Conservation (phyloP, 2,329 filamentous ascomycete genomes). For the Bipolaris victoriae region DNA sequence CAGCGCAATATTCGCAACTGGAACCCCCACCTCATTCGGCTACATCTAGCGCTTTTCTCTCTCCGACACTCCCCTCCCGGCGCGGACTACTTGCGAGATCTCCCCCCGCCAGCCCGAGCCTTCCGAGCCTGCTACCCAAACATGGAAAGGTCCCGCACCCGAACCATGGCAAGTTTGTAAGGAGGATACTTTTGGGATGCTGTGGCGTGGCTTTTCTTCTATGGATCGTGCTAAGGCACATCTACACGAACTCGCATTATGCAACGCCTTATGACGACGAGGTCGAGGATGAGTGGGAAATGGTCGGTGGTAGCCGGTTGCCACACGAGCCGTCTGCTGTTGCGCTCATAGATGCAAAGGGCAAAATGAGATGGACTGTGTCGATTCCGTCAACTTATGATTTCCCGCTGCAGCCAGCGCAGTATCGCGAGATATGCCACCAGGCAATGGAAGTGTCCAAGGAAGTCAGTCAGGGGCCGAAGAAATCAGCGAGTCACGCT, state of each 20-base stretch:
- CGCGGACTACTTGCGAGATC: conserved; percentile 70
- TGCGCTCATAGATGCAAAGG: conserved; percentile 68
- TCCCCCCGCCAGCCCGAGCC: conserved; percentile 72
- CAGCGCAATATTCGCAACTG: conserved; percentile 43
- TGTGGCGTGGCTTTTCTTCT: conserved; percentile 55
- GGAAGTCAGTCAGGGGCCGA: conserved; percentile 49
- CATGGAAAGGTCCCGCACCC: conserved; percentile 67
- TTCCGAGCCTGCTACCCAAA: conserved; percentile 71
- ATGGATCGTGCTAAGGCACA: conserved; percentile 55
- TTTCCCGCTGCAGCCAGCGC: conserved; percentile 70
- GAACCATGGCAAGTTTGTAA: conserved; percentile 60
- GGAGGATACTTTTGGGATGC: conserved; percentile 64
- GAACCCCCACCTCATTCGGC: conserved; percentile 39
- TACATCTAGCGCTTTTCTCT: conserved; percentile 46
- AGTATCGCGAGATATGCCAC: conserved; percentile 73
- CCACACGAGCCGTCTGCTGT: conserved; percentile 76
- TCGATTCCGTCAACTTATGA: conserved; percentile 71
- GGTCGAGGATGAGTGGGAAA: conserved; percentile 62
- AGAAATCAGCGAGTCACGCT: conserved; percentile 30
- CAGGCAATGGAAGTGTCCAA: conserved; percentile 70
- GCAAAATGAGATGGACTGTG: conserved; percentile 77
- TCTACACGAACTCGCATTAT: conserved; percentile 33
- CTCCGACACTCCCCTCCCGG: conserved; percentile 42
- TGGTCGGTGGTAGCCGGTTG: conserved; percentile 69
- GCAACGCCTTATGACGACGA: conserved; percentile 26